phyloP scores from a whole-genome alignment of 2,329 filamentous ascomycete species.

The Colletotrichum lupini region DNA sequence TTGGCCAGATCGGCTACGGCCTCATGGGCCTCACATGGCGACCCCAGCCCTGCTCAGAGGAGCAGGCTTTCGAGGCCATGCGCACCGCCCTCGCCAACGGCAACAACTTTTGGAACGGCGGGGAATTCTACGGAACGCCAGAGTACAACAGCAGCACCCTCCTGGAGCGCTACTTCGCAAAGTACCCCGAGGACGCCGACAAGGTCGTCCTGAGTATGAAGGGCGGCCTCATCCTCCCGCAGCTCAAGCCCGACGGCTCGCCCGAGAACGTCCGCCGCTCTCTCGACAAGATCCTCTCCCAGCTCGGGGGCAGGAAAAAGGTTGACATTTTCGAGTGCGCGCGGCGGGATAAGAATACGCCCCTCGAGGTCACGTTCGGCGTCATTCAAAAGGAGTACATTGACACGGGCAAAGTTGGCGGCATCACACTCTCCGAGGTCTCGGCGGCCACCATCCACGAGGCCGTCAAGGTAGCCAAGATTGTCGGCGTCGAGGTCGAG shows the following conservation, averaged over 20 bases:
- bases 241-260: conserved; percentile 59
- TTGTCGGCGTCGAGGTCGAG: conserved; percentile 65
- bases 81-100: conserved; percentile 60
- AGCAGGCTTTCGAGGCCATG: conserved; percentile 65
- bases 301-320: conserved; percentile 65
- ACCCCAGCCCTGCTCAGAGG: conserved; percentile 50
- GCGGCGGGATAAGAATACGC: conserved; percentile 63
- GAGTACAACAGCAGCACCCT: conserved; percentile 69
- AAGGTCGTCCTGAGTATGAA: conserved; percentile 73
- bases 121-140: conserved; percentile 72
- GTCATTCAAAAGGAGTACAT: conserved; percentile 60
- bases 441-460: conserved; percentile 59
- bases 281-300: conserved; percentile 65
- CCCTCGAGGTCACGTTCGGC: conserved; percentile 56
- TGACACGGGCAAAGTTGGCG: conserved; percentile 62
- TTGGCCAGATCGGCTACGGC: conserved; percentile 64
- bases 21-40: conserved; percentile 64
- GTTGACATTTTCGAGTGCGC: conserved; percentile 71
- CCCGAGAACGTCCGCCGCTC: conserved; percentile 65
- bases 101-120: conserved; percentile 69
- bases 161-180: conserved; percentile 70
- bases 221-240: conserved; percentile 57
- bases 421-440: conserved; percentile 64
- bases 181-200: conserved; percentile 71
- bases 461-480: conserved; percentile 55